phyloP scores from a whole-genome alignment of 352 stramenopile species.

The Phytophthora cajani region DNA sequence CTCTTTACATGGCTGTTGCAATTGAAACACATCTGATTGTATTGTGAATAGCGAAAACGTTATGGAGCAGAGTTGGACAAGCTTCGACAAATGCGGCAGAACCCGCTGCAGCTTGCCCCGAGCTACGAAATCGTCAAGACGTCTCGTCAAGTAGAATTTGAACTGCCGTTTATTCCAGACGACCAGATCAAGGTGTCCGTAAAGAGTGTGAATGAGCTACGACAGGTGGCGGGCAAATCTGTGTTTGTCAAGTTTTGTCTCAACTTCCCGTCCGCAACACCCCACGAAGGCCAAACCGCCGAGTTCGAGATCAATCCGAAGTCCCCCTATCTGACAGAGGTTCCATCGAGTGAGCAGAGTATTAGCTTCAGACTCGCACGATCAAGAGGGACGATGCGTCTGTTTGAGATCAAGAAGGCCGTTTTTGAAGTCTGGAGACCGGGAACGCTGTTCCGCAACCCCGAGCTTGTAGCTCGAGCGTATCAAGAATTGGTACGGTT shows the following conservation, averaged over 20 bases:
- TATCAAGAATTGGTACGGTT: slow-evolving; percentile 70
- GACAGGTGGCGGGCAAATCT: slow-evolving; percentile 49
- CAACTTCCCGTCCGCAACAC: slow-evolving; percentile 62
- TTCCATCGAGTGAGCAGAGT: slow-evolving; percentile 29
- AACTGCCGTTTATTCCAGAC: slow-evolving; percentile 50
- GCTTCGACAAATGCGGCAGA: slow-evolving; percentile 56
- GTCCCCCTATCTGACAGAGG: slow-evolving; percentile 35
- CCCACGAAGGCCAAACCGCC: slow-evolving; percentile 68
- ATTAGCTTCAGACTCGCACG: slow-evolving; percentile 66
- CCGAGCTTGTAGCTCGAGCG: slow-evolving; percentile 66
- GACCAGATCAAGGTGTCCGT: slow-evolving; percentile 65
- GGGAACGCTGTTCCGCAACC: slow-evolving; percentile 65
- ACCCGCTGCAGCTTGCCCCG: slow-evolving; percentile 60
- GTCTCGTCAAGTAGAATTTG: slow-evolving; percentile 50
- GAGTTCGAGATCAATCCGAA: slow-evolving; percentile 41
- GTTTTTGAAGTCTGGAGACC: slow-evolving; percentile 80
- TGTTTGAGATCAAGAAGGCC: slow-evolving; percentile 87
- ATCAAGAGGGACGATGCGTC: slow-evolving; percentile 65
- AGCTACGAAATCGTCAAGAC: slow-evolving; percentile 48
- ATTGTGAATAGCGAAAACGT: slow-evolving; percentile 54
- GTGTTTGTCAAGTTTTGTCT: slow-evolving; percentile 81
- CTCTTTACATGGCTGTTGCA: neutral
- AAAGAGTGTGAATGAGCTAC: slow-evolving; percentile 51
- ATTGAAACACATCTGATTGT: slow-evolving; percentile 4
- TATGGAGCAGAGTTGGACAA: slow-evolving; percentile 61